phyloP scores from a whole-genome alignment of 257 asterid species.

The Plectranthus barbatus region DNA sequence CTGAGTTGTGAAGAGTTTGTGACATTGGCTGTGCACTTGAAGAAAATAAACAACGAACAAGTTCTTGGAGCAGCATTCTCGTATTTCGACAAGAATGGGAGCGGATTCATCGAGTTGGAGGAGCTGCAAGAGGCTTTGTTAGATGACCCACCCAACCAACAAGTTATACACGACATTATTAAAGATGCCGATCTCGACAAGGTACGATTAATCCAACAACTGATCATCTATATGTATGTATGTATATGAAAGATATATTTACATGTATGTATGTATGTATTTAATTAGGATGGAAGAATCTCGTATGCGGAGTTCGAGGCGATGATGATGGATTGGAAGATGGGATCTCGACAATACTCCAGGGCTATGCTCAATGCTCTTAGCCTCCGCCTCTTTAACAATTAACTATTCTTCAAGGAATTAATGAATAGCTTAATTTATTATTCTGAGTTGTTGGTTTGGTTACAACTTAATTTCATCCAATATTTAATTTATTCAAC shows the following conservation, averaged over 20 bases:
- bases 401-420: too few species aligned
- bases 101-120: constrained; percentile 74
- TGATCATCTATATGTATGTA: too few species aligned
- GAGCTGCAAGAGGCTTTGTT: constrained; percentile 51
- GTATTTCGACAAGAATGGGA: constrained; percentile 54
- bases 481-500: too few species aligned
- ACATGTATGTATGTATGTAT: neutral
- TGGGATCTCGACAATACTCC: constrained; percentile 82
- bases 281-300: constrained; percentile 62
- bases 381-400: constrained; percentile 49
- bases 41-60: constrained; percentile 53
- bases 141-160: constrained; percentile 54
- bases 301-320: constrained; percentile 70
- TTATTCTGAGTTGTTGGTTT: too few species aligned
- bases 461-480: too few species aligned
- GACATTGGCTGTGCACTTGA: constrained; percentile 64
- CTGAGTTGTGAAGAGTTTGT: constrained; percentile 65
- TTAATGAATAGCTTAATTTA: too few species aligned
- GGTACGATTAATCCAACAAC: constrained; percentile 27
- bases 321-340: constrained; percentile 94
- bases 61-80: constrained; percentile 49
- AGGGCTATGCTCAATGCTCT: constrained; percentile 70
- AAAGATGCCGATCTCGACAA: constrained; percentile 79
- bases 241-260: neutral
- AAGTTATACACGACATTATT: constrained; percentile 57